Conservation (phyloP, 2,329 filamentous ascomycete species). For the Aspergillus phoenicis region DNA sequence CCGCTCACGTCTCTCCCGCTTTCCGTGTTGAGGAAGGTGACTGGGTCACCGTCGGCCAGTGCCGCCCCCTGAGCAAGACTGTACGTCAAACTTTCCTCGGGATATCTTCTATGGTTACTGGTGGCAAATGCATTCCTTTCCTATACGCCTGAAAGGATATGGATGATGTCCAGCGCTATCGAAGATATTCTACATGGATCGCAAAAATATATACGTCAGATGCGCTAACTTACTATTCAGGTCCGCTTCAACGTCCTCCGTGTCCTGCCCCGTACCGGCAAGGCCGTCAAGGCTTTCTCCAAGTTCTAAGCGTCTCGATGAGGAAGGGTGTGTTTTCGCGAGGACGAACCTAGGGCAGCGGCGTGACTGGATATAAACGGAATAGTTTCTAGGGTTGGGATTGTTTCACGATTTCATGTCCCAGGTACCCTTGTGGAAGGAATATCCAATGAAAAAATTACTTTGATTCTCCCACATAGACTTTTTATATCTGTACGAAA, state of each 20-base stretch:
- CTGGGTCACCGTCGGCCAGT: conserved; percentile 98
- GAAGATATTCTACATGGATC: background rate
- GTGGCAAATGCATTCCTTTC: background rate
- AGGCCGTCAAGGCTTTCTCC: conserved; percentile 95
- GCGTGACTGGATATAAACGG: conserved; percentile 43
- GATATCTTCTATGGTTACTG: background rate
- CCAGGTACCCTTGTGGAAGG: conserved; percentile 45
- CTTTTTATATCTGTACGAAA: conserved; percentile 25
- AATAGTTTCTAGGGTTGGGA: conserved; percentile 40
- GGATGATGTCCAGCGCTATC: background rate
- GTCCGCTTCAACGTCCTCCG: conserved; percentile 99
- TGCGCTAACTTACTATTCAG: conserved; percentile 50
- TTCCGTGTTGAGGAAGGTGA: conserved; percentile 99
- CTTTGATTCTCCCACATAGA: conserved; percentile 36
- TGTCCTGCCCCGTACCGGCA: conserved; percentile 95
- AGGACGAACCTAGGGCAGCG: conserved; percentile 39
- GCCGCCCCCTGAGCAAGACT: conserved; percentile 98
- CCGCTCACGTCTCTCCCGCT: conserved; percentile 96
- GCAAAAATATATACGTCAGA: background rate
- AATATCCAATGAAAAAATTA: conserved; percentile 45
- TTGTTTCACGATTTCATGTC: conserved; percentile 46
- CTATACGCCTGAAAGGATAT: background rate
- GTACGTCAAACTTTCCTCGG: conserved; percentile 61
- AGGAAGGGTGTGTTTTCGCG: conserved; percentile 35
- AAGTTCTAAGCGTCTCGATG: conserved; percentile 78